A percentile compares a stretch with the other conserved stretches of the same genome.
Evolutionary conservation across 2,329 filamentous ascomycete species (phyloP).

Genomic region (Fusarium sarcochroum): DNA sequence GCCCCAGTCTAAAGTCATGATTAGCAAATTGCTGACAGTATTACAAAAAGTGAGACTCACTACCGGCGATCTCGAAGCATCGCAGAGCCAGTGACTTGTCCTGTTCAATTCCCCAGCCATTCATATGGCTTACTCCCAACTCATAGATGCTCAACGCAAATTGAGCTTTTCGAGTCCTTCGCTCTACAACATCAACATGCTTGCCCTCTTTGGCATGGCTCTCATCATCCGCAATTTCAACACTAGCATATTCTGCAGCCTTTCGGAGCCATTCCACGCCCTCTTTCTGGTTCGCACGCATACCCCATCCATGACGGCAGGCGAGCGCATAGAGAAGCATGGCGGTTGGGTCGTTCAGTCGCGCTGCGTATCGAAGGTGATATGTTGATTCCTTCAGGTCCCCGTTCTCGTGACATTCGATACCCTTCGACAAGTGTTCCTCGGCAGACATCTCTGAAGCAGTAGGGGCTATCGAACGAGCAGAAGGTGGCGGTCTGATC

Average conservation of each 20-base stretch:
- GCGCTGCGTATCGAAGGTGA: slow-evolving; percentile 90
- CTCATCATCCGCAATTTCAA: slow-evolving; percentile 88
- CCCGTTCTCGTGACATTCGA: slow-evolving; percentile 89
- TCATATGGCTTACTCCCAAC: slow-evolving; percentile 95
- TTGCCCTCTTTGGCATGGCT: slow-evolving; percentile 74
- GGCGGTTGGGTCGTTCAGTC: slow-evolving; percentile 87
- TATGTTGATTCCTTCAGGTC: slow-evolving; percentile 95
- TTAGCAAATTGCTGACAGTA: slow-evolving; percentile 30
- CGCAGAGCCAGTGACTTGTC: slow-evolving; percentile 89
- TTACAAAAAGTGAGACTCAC: slow-evolving; percentile 59
- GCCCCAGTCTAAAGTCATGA: slow-evolving; percentile 77
- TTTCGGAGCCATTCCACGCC: slow-evolving; percentile 93
- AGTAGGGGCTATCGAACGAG: slow-evolving; percentile 65
- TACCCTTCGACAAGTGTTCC: slow-evolving; percentile 90
- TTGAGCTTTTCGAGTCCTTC: slow-evolving; percentile 88
- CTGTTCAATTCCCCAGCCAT: slow-evolving; percentile 96
- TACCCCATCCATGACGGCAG: slow-evolving; percentile 97
- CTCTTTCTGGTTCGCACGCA: slow-evolving; percentile 91
- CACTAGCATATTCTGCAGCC: slow-evolving; percentile 85
- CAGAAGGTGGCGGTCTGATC: slow-evolving; percentile 58
- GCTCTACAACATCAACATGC: slow-evolving; percentile 75
- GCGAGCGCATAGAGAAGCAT: slow-evolving; percentile 97
- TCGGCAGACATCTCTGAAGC: slow-evolving; percentile 82
- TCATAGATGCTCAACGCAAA: slow-evolving; percentile 97
- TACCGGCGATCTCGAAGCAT: slow-evolving; percentile 96